Evolutionary conservation across 495 filamentous ascomycete genomes (phyloP).

Genomic region (Chaetomium cochliodes): DNA sequence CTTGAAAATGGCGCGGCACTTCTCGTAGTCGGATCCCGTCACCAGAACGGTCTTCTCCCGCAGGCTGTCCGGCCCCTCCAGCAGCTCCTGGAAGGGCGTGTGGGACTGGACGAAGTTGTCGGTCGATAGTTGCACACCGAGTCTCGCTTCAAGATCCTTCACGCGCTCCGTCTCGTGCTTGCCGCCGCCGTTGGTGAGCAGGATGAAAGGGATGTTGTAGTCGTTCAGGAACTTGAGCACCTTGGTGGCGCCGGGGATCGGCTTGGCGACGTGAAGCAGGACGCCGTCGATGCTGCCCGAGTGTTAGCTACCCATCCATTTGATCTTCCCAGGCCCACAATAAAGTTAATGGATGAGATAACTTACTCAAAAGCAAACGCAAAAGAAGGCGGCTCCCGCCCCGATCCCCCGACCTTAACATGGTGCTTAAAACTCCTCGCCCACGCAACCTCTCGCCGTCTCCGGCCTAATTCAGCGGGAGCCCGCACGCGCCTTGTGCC

Average conservation of each 20-base stretch:
- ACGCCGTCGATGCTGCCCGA: slow-evolving; percentile 84
- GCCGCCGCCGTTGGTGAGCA: slow-evolving; percentile 91
- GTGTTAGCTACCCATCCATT: slow-evolving; percentile 6
- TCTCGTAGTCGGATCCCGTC: slow-evolving; percentile 74
- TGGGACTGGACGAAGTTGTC: slow-evolving; percentile 93
- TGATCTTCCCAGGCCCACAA: background rate
- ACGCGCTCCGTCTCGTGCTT: slow-evolving; percentile 86
- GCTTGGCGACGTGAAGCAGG: slow-evolving; percentile 76
- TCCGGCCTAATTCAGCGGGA: background rate
- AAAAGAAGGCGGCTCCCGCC: slow-evolving; percentile 31
- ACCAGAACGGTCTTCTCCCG: slow-evolving; percentile 75
- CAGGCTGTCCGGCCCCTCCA: slow-evolving; percentile 32
- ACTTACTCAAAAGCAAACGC: slow-evolving; percentile 45
- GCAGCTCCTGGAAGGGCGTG: slow-evolving; percentile 74
- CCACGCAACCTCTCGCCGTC: background rate
- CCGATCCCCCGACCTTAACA: background rate
- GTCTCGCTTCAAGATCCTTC: slow-evolving; percentile 71
- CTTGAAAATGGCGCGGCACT: slow-evolving; percentile 73
- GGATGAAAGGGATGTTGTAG: slow-evolving; percentile 75
- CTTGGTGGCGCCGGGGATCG: slow-evolving; percentile 76
- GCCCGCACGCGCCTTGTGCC: background rate
- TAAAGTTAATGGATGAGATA: background rate
- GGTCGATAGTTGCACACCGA: slow-evolving; percentile 70
- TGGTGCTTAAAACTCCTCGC: slow-evolving; percentile 15
- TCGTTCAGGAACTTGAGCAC: slow-evolving; percentile 69